Evolutionary conservation across 129 eudicot species (phyloP).

Genomic region (Flaveria trinervia): DNA sequence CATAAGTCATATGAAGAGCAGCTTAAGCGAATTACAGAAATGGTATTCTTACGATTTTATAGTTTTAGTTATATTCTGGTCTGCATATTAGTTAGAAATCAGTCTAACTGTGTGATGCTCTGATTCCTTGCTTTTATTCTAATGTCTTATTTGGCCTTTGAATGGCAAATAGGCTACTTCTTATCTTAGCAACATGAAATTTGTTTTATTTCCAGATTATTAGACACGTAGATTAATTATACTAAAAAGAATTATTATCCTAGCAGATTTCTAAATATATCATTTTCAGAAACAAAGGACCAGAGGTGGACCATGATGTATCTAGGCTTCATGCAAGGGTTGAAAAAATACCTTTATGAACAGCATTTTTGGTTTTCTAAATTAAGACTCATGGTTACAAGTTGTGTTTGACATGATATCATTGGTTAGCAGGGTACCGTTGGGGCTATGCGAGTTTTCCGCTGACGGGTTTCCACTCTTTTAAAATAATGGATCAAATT

Average conservation of each 20-base stretch:
- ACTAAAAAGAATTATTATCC: not conserved
- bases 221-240: not conserved
- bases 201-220: not conserved
- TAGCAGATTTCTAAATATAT: not conserved
- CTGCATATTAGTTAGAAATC: not conserved
- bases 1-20: conserved; percentile 69
- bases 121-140: not conserved
- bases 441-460: not conserved
- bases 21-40: conserved; percentile 73
- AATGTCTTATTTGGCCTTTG: not conserved
- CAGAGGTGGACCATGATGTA: not conserved
- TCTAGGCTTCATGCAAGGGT: not conserved
- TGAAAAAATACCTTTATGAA: not conserved
- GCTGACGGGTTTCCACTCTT: not conserved
- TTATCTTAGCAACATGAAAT: not conserved
- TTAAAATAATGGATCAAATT: no score
- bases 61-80: not conserved
- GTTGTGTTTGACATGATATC: not conserved
- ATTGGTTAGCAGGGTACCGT: not conserved
- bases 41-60: conserved; percentile 47
- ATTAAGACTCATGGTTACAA: not conserved
- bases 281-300: not conserved
- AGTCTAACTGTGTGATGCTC: not conserved
- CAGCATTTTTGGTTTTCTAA: not conserved
- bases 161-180: not conserved